Evolutionary conservation across 257 asterid genomes (phyloP), one percentile per base, ranked within the genome.

Genomic region (Solanum chiquidenum): DNA sequence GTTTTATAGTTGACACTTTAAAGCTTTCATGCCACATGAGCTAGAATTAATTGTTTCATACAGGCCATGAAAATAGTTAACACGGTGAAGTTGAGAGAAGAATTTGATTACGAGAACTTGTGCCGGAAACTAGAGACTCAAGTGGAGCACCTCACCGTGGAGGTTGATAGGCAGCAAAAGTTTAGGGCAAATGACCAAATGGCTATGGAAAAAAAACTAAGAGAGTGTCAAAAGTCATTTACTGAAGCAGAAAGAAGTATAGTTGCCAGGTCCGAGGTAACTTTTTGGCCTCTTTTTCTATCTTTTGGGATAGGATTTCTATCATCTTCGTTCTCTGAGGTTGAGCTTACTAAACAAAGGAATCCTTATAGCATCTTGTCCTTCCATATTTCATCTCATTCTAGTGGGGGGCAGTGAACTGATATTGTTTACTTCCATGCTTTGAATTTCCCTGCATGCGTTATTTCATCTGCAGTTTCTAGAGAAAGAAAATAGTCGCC

Each of bases 31-130:
- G 42, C 69, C 85, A 18, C 11, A 86, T 89, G 83, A 87, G 84
- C 62, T 42, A 87, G 40, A 33, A 71, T 62, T 86, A 38, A 37
- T 85, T 89, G 84, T 87, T 83, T 88, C 90, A 84, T 91, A 91
- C 95, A 96, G 99, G 99, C 99, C 68, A 96, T 95, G 99, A 96
- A 96, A 93, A 94, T 96, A 64, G 92, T 95, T 73, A 96, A 95
- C 90, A 86, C 86, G 3, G 93, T 96, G 86, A 96, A 94, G 94
- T 90, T 93, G 92, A 96, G 95, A 91, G 99, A 96, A 93, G 98
- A 96, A 90, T 96, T 95, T 86, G 99, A 96, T 89, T 96, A 96
- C 58, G 98, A 96, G 90, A 92, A 95, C 93, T 92, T 95, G 84
- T 95, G 99, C 90, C 90, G 96, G 94, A 95, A 93, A 91, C 92